Base-by-base conservation (phyloP, 306 rosid genomes). In the Fragaria vesca region DNA sequence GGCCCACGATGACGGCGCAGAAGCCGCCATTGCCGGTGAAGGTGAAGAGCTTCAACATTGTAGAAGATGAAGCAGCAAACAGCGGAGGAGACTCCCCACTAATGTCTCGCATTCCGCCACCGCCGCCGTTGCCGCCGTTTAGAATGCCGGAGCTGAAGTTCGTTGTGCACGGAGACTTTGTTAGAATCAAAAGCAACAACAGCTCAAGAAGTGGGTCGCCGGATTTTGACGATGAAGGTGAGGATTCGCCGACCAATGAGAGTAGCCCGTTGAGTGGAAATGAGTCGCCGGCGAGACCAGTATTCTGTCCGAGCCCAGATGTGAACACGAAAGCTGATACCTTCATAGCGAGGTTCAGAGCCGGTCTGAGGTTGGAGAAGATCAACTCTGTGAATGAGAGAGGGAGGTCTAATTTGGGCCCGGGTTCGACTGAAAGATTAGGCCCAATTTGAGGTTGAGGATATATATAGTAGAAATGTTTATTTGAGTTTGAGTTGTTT, bases 271-370 rank as follows among this genome's bases (percentile, higher is more conserved):
- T 47, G 63, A 78, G 72, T 8, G 88, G 69, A 76, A 65, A 65
- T 6, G 87, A 84, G 62, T 30, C 90, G 0, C 67, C 85, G 26
- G 66, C 42, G 20, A 28, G 21, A 60, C 66, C 80, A 4, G 74
- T 81, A 83, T 87, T 81, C 82, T 92, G 94, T 83, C 82, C 87
- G 26, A 92, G 88, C 78, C 97, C 98, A 4, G 93, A 89, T 68
- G 92, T 94, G 45, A 84, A 94, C 82, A 88, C 86, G 71, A 91
- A 94, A 81, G 97, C 98, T 79, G 90, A 81, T 63, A 90, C 76
- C 20, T 94, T 94, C 84, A 94, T 94, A 50, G 85, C 82, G 54
- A 89, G 78, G 63, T 89, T 94, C 84, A 89, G 91, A 77, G 93
- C 95, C 26, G 89, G 90, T 72, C 82, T 94, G 72, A 81, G 76